phyloP scores from a whole-genome alignment of 1,139 yeast genomes.

The Lodderomyces margitis region DNA sequence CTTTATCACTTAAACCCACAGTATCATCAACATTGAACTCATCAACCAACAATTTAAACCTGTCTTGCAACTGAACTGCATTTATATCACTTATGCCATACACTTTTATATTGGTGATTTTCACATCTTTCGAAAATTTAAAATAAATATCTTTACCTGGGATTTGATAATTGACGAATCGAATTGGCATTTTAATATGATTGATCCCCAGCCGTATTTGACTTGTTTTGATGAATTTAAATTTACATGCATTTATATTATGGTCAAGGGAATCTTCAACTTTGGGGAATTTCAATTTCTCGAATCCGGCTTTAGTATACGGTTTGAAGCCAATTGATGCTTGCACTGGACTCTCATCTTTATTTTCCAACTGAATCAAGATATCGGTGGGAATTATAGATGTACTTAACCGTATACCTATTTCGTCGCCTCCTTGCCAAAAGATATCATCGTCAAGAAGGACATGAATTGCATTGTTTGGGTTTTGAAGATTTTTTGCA shows the following conservation, averaged over 20 bases:
- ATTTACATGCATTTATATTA: conserved; percentile 26
- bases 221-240: conserved; percentile 31
- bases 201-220: conserved; percentile 13
- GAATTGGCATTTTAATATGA: conserved; percentile 35
- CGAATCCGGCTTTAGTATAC: conserved; percentile 10
- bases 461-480: conserved; percentile 40
- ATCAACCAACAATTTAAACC: conserved; percentile 25
- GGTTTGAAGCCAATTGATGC: conserved; percentile 36
- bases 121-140: conserved; percentile 20
- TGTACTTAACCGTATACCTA: conserved; percentile 36
- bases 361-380: conserved; percentile 21
- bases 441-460: conserved; percentile 33
- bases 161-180: conserved; percentile 33
- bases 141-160: conserved; percentile 37
- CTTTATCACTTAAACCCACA: conserved; percentile 3
- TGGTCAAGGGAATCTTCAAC: conserved; percentile 12
- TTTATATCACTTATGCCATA: conserved; percentile 40
- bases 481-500: conserved; percentile 24
- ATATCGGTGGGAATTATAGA: conserved; percentile 39
- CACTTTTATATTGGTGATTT: conserved; percentile 28
- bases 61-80: conserved; percentile 28
- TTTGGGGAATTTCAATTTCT: conserved; percentile 8
- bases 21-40: conserved; percentile 15
- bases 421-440: conserved; percentile 38
- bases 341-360: conserved; percentile 4